Conservation (phyloP, 345 rosid species). For the Boechera retrofracta region DNA sequence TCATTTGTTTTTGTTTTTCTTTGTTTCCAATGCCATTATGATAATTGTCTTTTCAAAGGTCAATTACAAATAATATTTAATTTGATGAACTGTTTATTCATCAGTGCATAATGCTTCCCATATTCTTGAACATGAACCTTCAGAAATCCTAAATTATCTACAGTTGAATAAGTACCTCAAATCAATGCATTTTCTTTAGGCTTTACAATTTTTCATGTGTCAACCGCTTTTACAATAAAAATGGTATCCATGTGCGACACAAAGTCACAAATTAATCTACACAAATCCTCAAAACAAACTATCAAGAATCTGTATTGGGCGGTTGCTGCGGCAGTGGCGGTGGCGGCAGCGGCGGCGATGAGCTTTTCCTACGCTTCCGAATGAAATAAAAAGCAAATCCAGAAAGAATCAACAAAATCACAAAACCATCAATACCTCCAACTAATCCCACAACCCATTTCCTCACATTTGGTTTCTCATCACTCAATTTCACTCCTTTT, state of each 20-base stretch:
- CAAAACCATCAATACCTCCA: conserved; percentile 68
- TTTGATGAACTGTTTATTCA: no score
- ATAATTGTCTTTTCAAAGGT: no score
- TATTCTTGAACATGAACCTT: background rate
- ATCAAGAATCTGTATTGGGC: conserved; percentile 42
- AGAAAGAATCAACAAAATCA: conserved; percentile 60
- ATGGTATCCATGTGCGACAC: conserved; percentile 5
- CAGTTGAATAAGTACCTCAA: background rate
- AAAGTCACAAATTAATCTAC: background rate
- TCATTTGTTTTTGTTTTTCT: no score
- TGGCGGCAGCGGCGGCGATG: conserved; percentile 8
- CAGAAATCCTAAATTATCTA: background rate
- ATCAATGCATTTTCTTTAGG: background rate
- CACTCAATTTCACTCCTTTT: conserved; percentile 53
- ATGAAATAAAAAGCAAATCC: conserved; percentile 68
- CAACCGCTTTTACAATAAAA: background rate
- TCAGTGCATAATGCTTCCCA: background rate
- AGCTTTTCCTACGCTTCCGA: conserved; percentile 52
- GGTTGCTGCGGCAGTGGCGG: background rate
- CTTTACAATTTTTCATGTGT: background rate
- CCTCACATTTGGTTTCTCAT: conserved; percentile 54
- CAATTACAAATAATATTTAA: no score
- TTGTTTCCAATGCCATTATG: no score
- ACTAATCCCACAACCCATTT: conserved; percentile 78
- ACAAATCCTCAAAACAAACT: background rate